Evolutionary conservation across 2,329 filamentous ascomycete species (phyloP), one percentile per base, ranked within the genome.

Genomic region (Botrytis deweyae): DNA sequence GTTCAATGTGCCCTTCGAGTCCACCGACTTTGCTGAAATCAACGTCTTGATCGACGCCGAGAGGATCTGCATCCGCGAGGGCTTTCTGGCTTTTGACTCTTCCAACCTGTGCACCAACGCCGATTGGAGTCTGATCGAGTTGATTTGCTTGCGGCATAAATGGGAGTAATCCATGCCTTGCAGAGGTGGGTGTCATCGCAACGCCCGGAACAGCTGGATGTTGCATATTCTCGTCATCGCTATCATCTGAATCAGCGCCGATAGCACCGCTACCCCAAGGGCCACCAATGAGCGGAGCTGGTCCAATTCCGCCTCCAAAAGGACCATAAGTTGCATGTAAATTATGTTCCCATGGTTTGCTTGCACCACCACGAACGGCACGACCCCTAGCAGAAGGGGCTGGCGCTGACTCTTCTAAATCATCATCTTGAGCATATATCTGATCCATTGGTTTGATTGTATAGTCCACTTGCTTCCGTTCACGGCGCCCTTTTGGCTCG

Each of bases 1-100:
- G 94, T 81, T 98, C 94, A 81, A 99, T 98, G 81, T 98, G 95
- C 52, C 93, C 92, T 81, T 97, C 91, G 63, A 99, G 85, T 59
- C 96, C 96, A 80, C 96, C 96, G 73, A 99, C 95, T 77, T 95
- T 93, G 82, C 93, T 95, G 81, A 99, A 98, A 80, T 95, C 95
- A 75, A 99, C 94, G 79, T 90, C 95, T 80, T 95, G 86, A 80
- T 98, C 95, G 49, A 99, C 94, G 16, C 96, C 96, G 5, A 99
- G 88, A 63, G 96, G 96, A 81, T 98, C 96, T 5, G 95, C 93
- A 84, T 99, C 96, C 36, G 95, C 95, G 66, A 98, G 87, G 6
- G 93, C 91, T 81, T 97, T 97, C 80, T 92, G 93, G 81, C 97
- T 95, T 84, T 97, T 98, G 79, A 98, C 88, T 83, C 95, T 98